Evolutionary conservation across 2,329 filamentous ascomycete genomes (phyloP).

Genomic region (Dothiorella sarmentorum): DNA sequence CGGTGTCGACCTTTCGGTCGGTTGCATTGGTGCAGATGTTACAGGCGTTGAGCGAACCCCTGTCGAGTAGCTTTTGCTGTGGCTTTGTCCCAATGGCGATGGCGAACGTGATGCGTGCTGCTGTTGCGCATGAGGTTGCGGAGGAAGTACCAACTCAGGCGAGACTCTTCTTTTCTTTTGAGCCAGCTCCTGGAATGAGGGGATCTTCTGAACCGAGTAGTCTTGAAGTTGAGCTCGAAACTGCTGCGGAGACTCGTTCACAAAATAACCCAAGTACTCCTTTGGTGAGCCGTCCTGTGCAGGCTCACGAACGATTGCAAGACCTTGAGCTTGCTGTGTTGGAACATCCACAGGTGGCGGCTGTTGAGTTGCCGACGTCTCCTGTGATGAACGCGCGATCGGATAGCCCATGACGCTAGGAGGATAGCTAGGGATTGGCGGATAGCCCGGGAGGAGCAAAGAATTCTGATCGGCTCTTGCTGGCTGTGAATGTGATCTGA

Average conservation of each 20-base stretch:
- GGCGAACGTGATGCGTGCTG: slow-evolving; percentile 41
- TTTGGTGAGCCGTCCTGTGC: slow-evolving; percentile 41
- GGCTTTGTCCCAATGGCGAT: slow-evolving; percentile 42
- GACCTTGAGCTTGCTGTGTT: slow-evolving; percentile 4
- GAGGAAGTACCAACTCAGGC: slow-evolving; percentile 30
- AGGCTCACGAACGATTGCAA: slow-evolving; percentile 22
- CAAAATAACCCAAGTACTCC: slow-evolving; percentile 50
- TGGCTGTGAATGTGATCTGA: slow-evolving; percentile 50
- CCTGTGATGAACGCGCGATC: slow-evolving; percentile 33
- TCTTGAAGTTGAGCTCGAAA: slow-evolving; percentile 29
- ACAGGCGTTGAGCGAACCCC: slow-evolving; percentile 18
- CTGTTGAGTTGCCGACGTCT: slow-evolving; percentile 21
- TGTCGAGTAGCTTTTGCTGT: slow-evolving; percentile 41
- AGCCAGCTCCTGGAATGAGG: slow-evolving; percentile 40
- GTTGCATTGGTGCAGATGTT: slow-evolving; percentile 21
- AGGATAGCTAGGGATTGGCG: slow-evolving; percentile 34
- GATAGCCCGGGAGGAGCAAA: slow-evolving; percentile 40
- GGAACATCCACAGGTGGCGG: slow-evolving; percentile 14
- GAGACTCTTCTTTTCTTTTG: slow-evolving; percentile 42
- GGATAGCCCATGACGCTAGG: slow-evolving; percentile 31
- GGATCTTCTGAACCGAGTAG: slow-evolving; percentile 34
- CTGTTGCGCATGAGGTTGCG: neutral
- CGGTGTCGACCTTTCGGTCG: slow-evolving; percentile 20
- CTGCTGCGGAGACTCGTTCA: slow-evolving; percentile 41
- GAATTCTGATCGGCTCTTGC: slow-evolving; percentile 43